Conservation (phyloP, 805 yeast species). For the Yamadazyma sp. region DNA sequence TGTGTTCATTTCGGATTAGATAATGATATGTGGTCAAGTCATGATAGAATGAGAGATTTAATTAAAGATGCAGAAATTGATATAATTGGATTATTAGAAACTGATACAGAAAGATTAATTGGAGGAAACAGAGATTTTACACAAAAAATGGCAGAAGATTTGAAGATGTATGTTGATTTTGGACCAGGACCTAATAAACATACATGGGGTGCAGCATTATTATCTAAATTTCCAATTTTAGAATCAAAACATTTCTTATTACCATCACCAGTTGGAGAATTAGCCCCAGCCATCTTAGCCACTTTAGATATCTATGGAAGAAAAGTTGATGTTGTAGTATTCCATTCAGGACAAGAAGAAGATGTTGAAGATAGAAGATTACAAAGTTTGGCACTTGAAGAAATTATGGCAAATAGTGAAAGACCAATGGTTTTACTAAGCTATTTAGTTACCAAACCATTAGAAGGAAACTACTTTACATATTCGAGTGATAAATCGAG, state of each 20-base stretch:
- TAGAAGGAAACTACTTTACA: constrained; percentile 86
- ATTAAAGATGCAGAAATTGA: constrained; percentile 86
- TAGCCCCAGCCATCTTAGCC: constrained; percentile 98
- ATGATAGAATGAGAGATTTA: constrained; percentile 81
- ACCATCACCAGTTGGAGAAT: constrained; percentile 96
- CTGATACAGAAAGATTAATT: constrained; percentile 89
- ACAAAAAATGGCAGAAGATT: constrained; percentile 84
- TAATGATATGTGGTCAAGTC: constrained; percentile 97
- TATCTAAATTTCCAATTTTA: constrained; percentile 91
- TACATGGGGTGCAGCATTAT: constrained; percentile 94
- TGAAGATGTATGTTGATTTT: constrained; percentile 91
- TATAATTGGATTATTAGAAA: constrained; percentile 85
- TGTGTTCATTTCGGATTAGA: constrained; percentile 96
- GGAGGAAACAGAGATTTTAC: constrained; percentile 96
- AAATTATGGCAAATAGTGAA: constrained; percentile 76
- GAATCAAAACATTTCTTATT: constrained; percentile 86
- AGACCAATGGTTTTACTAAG: constrained; percentile 86
- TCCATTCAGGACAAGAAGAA: constrained; percentile 98
- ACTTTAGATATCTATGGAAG: constrained; percentile 89
- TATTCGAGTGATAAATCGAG: constrained; percentile 82
- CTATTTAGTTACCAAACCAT: constrained; percentile 85
- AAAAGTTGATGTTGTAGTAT: constrained; percentile 86
- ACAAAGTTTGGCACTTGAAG: constrained; percentile 73
- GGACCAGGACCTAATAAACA: constrained; percentile 98
- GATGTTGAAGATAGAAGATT: constrained; percentile 89